Conservation (phyloP, 768 basidiomycete genomes). For the Cubamyces sp. region DNA sequence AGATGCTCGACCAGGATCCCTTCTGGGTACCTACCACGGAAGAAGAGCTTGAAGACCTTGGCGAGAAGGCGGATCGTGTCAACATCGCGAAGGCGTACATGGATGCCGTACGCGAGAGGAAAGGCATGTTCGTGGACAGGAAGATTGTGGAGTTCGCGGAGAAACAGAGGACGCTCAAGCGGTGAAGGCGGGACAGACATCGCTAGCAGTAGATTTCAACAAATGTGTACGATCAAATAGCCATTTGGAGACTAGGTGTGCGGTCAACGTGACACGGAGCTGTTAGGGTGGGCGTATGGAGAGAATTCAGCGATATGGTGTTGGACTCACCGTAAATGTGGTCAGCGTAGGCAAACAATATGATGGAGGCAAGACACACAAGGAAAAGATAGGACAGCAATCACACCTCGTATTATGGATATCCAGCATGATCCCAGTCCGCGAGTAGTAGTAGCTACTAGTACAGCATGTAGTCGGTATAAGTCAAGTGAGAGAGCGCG, state of each 20-base stretch:
- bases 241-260: too few relatives aligned
- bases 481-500: slow-evolving; percentile 21
- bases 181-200: slow-evolving; percentile 22
- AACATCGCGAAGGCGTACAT: slow-evolving; percentile 95
- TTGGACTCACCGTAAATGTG: too few relatives aligned
- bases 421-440: slow-evolving; percentile 27
- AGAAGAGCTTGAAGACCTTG: slow-evolving; percentile 95
- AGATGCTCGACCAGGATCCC: slow-evolving; percentile 91
- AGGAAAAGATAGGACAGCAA: background rate
- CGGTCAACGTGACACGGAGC: too few relatives aligned
- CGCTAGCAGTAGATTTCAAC: background rate
- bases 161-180: slow-evolving; percentile 88
- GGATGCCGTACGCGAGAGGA: slow-evolving; percentile 87
- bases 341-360: too few relatives aligned
- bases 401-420: slow-evolving; percentile 22
- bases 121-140: slow-evolving; percentile 93
- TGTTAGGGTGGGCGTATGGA: too few relatives aligned
- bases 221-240: background rate
- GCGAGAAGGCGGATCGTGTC: slow-evolving; percentile 90
- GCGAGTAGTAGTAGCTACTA: slow-evolving; percentile 28
- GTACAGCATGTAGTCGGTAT: slow-evolving; percentile 29
- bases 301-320: too few relatives aligned
- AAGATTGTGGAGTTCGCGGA: slow-evolving; percentile 97
- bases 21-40: slow-evolving; percentile 99
- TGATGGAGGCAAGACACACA: background rate